Conservation (phyloP, 1,284 basidiomycete species). For the Tilletiaria anomala region DNA sequence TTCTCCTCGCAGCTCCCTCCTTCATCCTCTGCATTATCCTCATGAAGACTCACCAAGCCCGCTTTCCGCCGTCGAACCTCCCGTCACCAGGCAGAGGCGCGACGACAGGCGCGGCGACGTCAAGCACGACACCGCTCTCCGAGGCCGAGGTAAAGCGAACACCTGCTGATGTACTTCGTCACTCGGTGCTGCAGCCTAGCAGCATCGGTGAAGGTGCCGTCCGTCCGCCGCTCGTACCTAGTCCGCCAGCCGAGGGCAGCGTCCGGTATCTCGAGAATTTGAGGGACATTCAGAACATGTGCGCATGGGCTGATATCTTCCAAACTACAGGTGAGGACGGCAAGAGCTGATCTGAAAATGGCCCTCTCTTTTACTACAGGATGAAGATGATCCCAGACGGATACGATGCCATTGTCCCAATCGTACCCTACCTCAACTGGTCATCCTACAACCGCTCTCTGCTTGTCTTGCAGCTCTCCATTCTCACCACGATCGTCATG, state of each 20-base stretch:
- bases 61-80: conserved; percentile 10
- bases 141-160: no score
- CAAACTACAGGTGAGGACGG: no score
- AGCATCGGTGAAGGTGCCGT: conserved; percentile 6
- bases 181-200: conserved; percentile 4
- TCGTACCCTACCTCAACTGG: conserved; percentile 38
- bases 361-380: conserved; percentile 3
- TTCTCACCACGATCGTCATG: conserved; percentile 24
- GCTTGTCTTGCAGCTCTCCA: conserved; percentile 25
- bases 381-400: conserved; percentile 36
- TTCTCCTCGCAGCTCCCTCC: conserved; percentile 24
- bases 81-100: no score
- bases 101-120: no score
- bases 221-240: conserved; percentile 21
- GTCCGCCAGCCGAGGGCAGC: conserved; percentile 32
- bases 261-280: conserved; percentile 35
- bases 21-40: conserved; percentile 31
- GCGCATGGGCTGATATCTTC: not conserved
- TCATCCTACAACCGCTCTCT: conserved; percentile 31
- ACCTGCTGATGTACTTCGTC: not conserved
- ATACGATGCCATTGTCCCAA: conserved; percentile 30
- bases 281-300: conserved; percentile 40
- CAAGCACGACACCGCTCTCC: no score
- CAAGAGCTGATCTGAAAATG: not conserved
- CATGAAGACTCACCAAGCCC: conserved; percentile 18